Percentiles rank a stretch among this genome's conserved stretches.
Evolutionary conservation across 2,329 filamentous ascomycete genomes (phyloP).

Genomic region (Pestalotiopsis sp.): DNA sequence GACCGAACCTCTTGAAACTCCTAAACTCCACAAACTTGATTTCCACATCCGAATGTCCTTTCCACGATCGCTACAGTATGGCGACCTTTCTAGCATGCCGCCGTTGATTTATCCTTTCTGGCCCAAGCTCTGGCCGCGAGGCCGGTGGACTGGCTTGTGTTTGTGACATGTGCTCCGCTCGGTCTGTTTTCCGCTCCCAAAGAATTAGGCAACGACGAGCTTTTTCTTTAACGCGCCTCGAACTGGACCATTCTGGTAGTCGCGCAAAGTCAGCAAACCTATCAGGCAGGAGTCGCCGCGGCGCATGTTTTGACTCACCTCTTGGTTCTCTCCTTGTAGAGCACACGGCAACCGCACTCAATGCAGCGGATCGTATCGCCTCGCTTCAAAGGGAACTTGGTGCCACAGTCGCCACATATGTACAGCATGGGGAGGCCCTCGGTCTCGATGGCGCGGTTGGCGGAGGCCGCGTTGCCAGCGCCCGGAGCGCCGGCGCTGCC

Average conservation of each 20-base stretch:
- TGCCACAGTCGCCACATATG: slow-evolving; percentile 82
- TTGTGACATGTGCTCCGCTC: too few relatives aligned
- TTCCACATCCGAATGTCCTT: not conserved
- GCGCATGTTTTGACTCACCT: slow-evolving; percentile 60
- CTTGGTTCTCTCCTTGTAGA: slow-evolving; percentile 98
- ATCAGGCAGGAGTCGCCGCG: not conserved
- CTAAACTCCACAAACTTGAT: not conserved
- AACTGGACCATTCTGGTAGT: slow-evolving; percentile 89
- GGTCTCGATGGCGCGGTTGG: slow-evolving; percentile 38
- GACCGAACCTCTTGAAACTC: slow-evolving; percentile 13
- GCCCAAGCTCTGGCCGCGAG: not conserved
- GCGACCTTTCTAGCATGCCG: not conserved
- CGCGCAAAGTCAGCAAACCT: slow-evolving; percentile 8
- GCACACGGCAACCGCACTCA: slow-evolving; percentile 89
- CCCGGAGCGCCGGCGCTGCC: slow-evolving; percentile 43
- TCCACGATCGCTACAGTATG: not conserved
- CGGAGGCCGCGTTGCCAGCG: slow-evolving; percentile 38
- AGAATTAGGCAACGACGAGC: not conserved
- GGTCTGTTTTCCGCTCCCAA: not conserved
- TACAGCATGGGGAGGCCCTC: slow-evolving; percentile 64
- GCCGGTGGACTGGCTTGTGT: not conserved
- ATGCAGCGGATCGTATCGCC: slow-evolving; percentile 84
- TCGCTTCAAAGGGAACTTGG: slow-evolving; percentile 72
- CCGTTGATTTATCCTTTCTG: not conserved
- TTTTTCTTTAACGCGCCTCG: slow-evolving; percentile 73